phyloP scores from a whole-genome alignment of 768 basidiomycete species.

The Russula olivacea region DNA sequence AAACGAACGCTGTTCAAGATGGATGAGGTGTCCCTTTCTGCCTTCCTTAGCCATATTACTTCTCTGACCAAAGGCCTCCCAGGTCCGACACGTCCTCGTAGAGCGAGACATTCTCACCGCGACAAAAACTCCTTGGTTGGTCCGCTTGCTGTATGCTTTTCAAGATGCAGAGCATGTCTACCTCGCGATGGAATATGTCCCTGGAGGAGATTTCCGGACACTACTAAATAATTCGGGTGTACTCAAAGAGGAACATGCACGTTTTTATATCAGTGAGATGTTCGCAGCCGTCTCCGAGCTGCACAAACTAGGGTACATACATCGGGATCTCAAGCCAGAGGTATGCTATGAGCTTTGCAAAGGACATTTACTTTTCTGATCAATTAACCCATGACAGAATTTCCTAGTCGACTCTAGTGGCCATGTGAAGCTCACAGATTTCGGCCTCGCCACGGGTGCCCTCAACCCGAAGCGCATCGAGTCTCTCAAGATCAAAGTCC shows the following conservation, averaged over 20 bases:
- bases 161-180: conserved; percentile 90
- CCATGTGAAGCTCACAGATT: conserved; percentile 97
- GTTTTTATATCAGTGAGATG: conserved; percentile 98
- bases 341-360: conserved; percentile 39
- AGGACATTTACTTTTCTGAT: neutral
- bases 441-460: conserved; percentile 94
- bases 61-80: conserved; percentile 3
- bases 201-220: conserved; percentile 97
- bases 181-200: conserved; percentile 98
- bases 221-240: conserved; percentile 97
- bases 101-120: conserved; percentile 97
- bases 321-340: conserved; percentile 97
- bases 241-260: conserved; percentile 93
- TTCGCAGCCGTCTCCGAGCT: conserved; percentile 89
- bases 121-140: conserved; percentile 97
- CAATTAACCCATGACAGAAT: conserved; percentile 48
- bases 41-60: neutral
- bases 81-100: conserved; percentile 97
- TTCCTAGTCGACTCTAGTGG: conserved; percentile 94
- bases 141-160: conserved; percentile 91
- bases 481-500: conserved; percentile 85
- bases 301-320: conserved; percentile 96
- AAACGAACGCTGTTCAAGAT: conserved; percentile 95
- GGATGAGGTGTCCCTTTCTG: conserved; percentile 68
- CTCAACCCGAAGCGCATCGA: conserved; percentile 93